phyloP scores from a whole-genome alignment of 2,329 filamentous ascomycete species.

The Arthrobotrys conoides region DNA sequence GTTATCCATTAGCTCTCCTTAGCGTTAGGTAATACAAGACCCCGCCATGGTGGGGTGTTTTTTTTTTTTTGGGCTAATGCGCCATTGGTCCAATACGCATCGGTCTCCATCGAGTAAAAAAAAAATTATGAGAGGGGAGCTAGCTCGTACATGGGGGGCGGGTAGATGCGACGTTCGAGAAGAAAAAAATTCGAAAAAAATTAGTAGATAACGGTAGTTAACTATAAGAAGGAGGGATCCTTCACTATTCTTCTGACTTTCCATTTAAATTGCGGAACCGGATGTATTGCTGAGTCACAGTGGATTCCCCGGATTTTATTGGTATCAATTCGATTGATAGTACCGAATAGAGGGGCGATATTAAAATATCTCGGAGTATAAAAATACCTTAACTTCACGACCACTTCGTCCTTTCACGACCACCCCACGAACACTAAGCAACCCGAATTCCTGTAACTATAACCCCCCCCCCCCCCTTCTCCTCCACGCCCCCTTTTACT shows the following conservation, averaged over 20 bases:
- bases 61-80: slow-evolving; percentile 19
- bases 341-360: neutral
- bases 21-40: slow-evolving; percentile 16
- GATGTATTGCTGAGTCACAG: slow-evolving; percentile 40
- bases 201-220: slow-evolving; percentile 2
- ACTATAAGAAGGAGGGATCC: slow-evolving; percentile 26
- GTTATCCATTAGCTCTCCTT: neutral
- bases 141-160: slow-evolving; percentile 21
- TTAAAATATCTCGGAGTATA: no score
- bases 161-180: slow-evolving; percentile 42
- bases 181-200: slow-evolving; percentile 21
- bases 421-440: neutral
- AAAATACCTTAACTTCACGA: neutral
- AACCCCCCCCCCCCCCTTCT: slow-evolving; percentile 1
- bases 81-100: slow-evolving; percentile 43
- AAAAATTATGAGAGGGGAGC: neutral
- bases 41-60: slow-evolving; percentile 33
- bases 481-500: neutral
- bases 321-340: neutral
- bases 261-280: slow-evolving; percentile 36
- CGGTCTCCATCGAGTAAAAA: slow-evolving; percentile 30
- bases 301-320: slow-evolving; percentile 3
- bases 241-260: slow-evolving; percentile 6
- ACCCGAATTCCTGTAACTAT: neutral
- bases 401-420: neutral